phyloP scores from a whole-genome alignment of 177 flowering plant genomes.

The Vitis hybrid region DNA sequence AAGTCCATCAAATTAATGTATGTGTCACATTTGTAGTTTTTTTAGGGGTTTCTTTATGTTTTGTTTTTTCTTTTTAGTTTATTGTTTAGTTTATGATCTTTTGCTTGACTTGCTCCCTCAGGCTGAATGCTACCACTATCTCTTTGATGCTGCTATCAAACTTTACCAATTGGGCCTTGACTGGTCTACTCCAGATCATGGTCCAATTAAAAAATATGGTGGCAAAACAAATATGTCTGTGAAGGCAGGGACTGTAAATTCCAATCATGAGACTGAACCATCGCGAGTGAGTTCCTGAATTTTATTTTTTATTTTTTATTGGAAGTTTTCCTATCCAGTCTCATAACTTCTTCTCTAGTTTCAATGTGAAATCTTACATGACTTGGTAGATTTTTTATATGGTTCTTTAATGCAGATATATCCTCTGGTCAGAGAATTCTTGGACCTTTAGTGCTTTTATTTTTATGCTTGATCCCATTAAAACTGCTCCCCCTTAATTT shows the following conservation, averaged over 20 bases:
- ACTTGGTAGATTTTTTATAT: neutral
- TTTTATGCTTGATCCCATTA: neutral
- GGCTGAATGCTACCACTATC: constrained; percentile 93
- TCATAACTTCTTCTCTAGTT: neutral
- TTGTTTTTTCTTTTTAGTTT: no score
- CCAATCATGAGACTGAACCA: constrained; percentile 25
- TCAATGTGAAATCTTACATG: neutral
- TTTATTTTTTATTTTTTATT: neutral
- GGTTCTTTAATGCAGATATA: neutral
- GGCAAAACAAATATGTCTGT: constrained; percentile 18
- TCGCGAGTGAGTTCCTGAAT: constrained; percentile 32
- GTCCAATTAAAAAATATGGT: constrained; percentile 38
- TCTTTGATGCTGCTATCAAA: constrained; percentile 92
- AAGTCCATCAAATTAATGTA: neutral
- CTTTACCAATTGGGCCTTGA: constrained; percentile 81
- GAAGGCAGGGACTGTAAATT: constrained; percentile 30
- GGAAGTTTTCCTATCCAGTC: neutral
- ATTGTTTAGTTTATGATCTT: no score
- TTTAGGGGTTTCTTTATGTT: neutral
- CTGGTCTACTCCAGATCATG: constrained; percentile 70
- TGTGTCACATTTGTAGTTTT: neutral
- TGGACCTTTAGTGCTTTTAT: neutral
- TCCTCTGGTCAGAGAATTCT: no score
- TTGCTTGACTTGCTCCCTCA: constrained; percentile 21
- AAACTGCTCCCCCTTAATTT: neutral